Percentiles rank a stretch among this genome's conserved stretches.
Conservation (phyloP, 257 asterid genomes). For the Paulownia fortunei region DNA sequence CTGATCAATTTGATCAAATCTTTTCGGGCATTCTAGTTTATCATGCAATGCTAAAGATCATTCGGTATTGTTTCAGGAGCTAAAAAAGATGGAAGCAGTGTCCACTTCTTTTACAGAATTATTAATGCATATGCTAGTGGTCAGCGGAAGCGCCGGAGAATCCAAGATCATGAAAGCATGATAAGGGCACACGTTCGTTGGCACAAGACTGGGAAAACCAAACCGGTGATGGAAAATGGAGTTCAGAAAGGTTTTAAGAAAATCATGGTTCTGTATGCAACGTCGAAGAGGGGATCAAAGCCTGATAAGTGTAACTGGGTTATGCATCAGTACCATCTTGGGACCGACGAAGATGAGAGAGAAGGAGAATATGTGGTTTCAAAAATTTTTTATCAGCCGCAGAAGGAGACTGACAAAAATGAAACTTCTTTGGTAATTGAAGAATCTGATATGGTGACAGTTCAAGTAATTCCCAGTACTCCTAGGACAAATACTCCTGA, state of each 20-base stretch:
- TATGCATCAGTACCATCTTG: constrained; percentile 96
- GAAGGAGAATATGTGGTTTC: constrained; percentile 81
- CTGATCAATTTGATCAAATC: constrained; percentile 11
- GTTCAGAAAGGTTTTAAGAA: constrained; percentile 78
- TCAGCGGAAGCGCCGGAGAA: constrained; percentile 77
- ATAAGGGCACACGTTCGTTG: constrained; percentile 60
- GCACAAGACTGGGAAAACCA: constrained; percentile 95
- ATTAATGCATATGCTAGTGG: constrained; percentile 81
- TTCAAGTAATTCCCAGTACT: constrained; percentile 64
- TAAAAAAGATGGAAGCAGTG: constrained; percentile 80
- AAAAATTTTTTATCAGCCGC: constrained; percentile 71
- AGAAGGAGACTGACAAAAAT: constrained; percentile 47
- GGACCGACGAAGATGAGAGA: constrained; percentile 66
- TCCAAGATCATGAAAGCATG: constrained; percentile 42
- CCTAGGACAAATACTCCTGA: constrained; percentile 66
- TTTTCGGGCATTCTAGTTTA: not conserved
- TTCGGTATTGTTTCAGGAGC: constrained; percentile 57
- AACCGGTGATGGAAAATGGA: constrained; percentile 61
- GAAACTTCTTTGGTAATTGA: constrained; percentile 40
- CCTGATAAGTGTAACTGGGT: constrained; percentile 81
- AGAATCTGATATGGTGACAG: constrained; percentile 48
- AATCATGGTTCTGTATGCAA: constrained; percentile 81
- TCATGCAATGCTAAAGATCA: not conserved
- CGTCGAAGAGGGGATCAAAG: constrained; percentile 57
- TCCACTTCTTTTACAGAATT: constrained; percentile 73